Base-by-base conservation (phyloP, 1,139 yeast genomes). In the Saccharomyces uvarum region DNA sequence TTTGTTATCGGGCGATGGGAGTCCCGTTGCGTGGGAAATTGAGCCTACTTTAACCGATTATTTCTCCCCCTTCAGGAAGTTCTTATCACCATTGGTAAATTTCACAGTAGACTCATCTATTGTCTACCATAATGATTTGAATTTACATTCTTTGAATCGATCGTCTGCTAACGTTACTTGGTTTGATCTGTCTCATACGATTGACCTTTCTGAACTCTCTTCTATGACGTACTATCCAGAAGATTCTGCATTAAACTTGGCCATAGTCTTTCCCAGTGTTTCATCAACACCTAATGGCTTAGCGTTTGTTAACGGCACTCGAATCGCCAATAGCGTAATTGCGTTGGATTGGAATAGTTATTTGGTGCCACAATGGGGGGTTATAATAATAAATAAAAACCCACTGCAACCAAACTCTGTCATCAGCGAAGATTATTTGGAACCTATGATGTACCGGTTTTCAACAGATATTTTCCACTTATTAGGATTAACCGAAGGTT, bases 331-430 rank as follows among this genome's bases (percentile, higher is more conserved):
- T 54, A 79, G 86, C 0, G 58, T 60, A 1, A 13, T 47, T 4
- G 33, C 47, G 5, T 50, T 42, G 3, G 53, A 56, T 49, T 78
- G 88, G 53, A 81, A 86, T 63, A 82, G 93, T 48, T 91, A 87
- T 66, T 70, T 88, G 53, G 80, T 91, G 32, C 96, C 97, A 6
- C 96, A 88, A 71, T 91, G 96, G 96, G 98, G 98, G 24, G 86
- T 86, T 2, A 77, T 85, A 3, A 75, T 84, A 26, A 70, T 79
- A 55, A 81, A 84, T 63, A 74, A 77, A 47, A 68, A 73, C 4
- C 64, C 74, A 51, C 54, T 71, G 8, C 62, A 69, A 27, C 57
- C 62, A 27, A 68, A 71, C 52, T 54, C 72, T 0, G 57, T 62
- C 6, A 63, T 85, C 31, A 63, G 76, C 1, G 71, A 73, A 32